Percentiles rank a stretch among this genome's conserved stretches.
phyloP scores from a whole-genome alignment of 805 yeast genomes.

The Pichia ethanolica region DNA sequence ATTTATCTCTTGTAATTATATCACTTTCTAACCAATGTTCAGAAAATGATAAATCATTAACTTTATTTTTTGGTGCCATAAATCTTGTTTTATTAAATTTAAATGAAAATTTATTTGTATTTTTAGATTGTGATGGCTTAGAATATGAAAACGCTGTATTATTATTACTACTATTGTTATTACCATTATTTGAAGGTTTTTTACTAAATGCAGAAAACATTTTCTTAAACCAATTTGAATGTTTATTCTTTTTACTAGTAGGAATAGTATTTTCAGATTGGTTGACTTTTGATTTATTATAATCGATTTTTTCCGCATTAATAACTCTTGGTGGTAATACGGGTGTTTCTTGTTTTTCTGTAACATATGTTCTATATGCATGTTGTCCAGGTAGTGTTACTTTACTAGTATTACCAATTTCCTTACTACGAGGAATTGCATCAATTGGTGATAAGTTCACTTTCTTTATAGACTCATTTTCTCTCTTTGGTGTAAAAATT shows the following conservation, averaged over 20 bases:
- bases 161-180: too few relatives aligned
- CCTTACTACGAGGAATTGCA: not conserved
- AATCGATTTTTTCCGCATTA: not conserved
- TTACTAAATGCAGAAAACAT: slow-evolving; percentile 9
- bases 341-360: not conserved
- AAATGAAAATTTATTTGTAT: not conserved
- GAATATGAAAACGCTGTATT: not conserved
- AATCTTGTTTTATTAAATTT: slow-evolving; percentile 3
- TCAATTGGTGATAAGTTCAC: not conserved
- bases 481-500: not conserved
- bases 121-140: not conserved
- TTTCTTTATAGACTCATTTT: not conserved
- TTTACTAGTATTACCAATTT: not conserved
- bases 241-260: not conserved
- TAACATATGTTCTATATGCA: not conserved
- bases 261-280: not conserved
- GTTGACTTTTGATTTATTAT: not conserved
- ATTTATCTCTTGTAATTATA: slow-evolving; percentile 1
- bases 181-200: not conserved
- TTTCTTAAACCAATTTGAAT: slow-evolving; percentile 20
- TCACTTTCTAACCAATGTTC: slow-evolving; percentile 13
- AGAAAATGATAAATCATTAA: not conserved
- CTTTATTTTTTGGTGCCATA: not conserved
- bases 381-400: not conserved
- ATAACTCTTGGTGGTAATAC: not conserved